Evolutionary conservation across 805 yeast genomes (phyloP), one percentile per base, ranked within the genome.

Genomic region (Candida boidinii): DNA sequence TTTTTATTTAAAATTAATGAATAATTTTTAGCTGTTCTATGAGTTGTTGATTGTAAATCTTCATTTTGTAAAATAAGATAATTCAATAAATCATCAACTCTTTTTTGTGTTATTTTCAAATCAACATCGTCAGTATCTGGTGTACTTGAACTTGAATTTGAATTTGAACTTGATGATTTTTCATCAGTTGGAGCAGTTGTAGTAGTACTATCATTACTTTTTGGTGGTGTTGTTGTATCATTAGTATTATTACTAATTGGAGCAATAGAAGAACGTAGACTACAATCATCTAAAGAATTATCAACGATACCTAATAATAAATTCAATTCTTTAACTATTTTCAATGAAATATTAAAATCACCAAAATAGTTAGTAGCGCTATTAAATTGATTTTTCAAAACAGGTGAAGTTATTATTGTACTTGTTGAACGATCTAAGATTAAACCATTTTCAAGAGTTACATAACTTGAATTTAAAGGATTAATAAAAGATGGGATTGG

Each of bases 401-500:
- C 76, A 0, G 68, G 59, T 1, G 86, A 75, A 2, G 86, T 73
- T 15, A 75, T 58, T 16, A 81, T 76, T 1, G 49, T 41, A 34
- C 51, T 55, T 30, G 68, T 64, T 35, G 66, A 70, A 29, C 72
- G 73, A 33, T 68, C 69, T 28, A 78, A 55, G 5, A 76, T 45
- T 24, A 79, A 56, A 0, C 87, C 87, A 48, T 79, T 77, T 28
- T 80, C 87, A 34, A 79, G 52, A 58, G 60, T 30, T 38, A 44
- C 43, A 31, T 32, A 42, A 28, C 36, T 36, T 16, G 41, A n/a
- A n/a, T n/a, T n/a, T n/a, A n/a, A 25, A 17, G 23, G 29, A 12
- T 23, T 19, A 24, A 27, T 23, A 10, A 21, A n/a, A 12, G 27
- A 10, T 25, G 30, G 34, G 5, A 11, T 23, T 2, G 33, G 26